These are phyloP conservation scores for Boletus mariae DNA, from an alignment of 1,284 basidiomycete species.

Conservation along the genomic window DNA sequence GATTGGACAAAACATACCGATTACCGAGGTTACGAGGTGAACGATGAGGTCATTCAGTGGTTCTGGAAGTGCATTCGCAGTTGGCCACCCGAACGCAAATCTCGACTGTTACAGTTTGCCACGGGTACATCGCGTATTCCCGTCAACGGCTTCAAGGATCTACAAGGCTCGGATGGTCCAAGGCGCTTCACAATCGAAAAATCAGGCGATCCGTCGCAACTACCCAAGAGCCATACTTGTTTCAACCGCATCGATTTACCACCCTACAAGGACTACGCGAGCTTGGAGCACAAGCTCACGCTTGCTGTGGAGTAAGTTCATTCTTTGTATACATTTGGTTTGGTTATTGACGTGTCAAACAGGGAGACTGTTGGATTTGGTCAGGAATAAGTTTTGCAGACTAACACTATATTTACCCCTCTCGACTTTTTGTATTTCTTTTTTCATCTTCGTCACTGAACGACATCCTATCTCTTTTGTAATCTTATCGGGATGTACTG, in stretches of 20 bases:
- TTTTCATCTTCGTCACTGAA: constrained; percentile 7
- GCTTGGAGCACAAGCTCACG: constrained; percentile 79
- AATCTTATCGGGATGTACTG: constrained; percentile 27
- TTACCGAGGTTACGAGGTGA: constrained; percentile 69
- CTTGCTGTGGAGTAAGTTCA: constrained; percentile 73
- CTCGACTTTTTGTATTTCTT: constrained; percentile 1
- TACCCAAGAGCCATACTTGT: constrained; percentile 84
- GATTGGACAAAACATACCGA: constrained; percentile 79
- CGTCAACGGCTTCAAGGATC: constrained; percentile 91
- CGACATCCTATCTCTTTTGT: constrained; percentile 26
- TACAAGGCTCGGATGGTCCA: constrained; percentile 92
- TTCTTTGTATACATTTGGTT: not conserved
- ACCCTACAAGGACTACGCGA: constrained; percentile 81
- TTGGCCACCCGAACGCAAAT: constrained; percentile 93
- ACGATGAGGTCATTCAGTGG: constrained; percentile 92
- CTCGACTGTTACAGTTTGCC: constrained; percentile 85
- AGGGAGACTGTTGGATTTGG: constrained; percentile 74
- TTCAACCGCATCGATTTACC: constrained; percentile 87
- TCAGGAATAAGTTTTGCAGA: constrained; percentile 45
- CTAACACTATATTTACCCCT: constrained; percentile 16
- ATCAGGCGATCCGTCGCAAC: constrained; percentile 79
- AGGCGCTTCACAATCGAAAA: constrained; percentile 89
- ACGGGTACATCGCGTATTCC: constrained; percentile 93
- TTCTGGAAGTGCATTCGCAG: constrained; percentile 94
- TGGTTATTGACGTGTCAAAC: constrained; percentile 9